These are phyloP conservation scores for Hypericum androsaemum DNA, from an alignment of 345 rosid genomes.

Conservation along the genomic window DNA sequence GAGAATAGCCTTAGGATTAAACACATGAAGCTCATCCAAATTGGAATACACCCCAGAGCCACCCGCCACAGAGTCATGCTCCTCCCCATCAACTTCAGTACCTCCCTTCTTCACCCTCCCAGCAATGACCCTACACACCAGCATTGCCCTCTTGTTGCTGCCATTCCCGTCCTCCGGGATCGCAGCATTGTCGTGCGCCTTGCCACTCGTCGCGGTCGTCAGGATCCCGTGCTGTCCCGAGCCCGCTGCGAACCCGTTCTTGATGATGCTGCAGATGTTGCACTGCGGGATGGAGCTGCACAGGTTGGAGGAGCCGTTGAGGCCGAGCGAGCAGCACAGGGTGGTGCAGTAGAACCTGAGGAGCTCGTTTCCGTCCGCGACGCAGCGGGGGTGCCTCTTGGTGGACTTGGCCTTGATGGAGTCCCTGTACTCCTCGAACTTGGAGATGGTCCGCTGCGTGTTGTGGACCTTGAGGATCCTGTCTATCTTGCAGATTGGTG, in stretches of 20 bases:
- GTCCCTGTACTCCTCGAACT: slow-evolving; percentile 68
- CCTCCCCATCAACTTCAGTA: slow-evolving; percentile 32
- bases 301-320: slow-evolving; percentile 50
- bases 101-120: slow-evolving; percentile 64
- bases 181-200: slow-evolving; percentile 51
- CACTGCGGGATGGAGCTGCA: slow-evolving; percentile 49
- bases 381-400: slow-evolving; percentile 65
- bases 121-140: slow-evolving; percentile 70
- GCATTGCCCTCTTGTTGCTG: slow-evolving; percentile 52
- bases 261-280: slow-evolving; percentile 50
- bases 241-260: slow-evolving; percentile 35
- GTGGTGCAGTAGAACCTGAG: slow-evolving; percentile 61
- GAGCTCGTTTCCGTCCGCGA: slow-evolving; percentile 80
- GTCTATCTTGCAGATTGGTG: slow-evolving; percentile 54
- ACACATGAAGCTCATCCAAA: slow-evolving; percentile 56
- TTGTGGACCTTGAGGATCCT: slow-evolving; percentile 70
- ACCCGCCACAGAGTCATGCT: slow-evolving; percentile 52
- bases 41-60: slow-evolving; percentile 48
- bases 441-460: slow-evolving; percentile 52
- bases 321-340: slow-evolving; percentile 49
- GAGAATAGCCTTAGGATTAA: slow-evolving; percentile 54
- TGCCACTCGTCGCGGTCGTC: slow-evolving; percentile 72
- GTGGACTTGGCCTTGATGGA: slow-evolving; percentile 55
- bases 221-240: slow-evolving; percentile 34
- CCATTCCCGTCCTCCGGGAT: slow-evolving; percentile 10